Evolutionary conservation across 352 stramenopile species (phyloP).

Genomic region (Phytophthora citricola): DNA sequence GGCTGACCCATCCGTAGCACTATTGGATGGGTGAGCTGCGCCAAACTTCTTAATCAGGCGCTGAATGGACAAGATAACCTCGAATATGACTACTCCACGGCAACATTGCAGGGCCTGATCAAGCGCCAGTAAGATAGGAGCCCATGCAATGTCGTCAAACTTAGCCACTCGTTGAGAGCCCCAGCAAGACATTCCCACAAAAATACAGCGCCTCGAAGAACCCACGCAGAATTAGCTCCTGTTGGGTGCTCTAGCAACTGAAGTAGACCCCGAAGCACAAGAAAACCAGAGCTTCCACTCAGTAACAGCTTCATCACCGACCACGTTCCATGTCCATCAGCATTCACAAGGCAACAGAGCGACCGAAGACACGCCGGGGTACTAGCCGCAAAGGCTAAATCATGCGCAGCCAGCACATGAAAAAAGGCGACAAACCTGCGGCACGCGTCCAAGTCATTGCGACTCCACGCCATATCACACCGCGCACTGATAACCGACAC

Average conservation of each 20-base stretch:
- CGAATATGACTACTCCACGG: conserved; percentile 85
- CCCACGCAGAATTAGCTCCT: conserved; percentile 61
- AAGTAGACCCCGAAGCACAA: conserved; percentile 76
- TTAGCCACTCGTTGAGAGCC: conserved; percentile 78
- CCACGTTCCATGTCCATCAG: conserved; percentile 84
- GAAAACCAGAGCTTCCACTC: conserved; percentile 63
- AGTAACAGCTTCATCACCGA: conserved; percentile 84
- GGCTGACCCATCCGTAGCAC: not conserved
- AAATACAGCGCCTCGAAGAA: conserved; percentile 88
- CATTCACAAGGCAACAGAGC: conserved; percentile 86
- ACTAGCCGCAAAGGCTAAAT: conserved; percentile 65
- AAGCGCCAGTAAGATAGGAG: conserved; percentile 71
- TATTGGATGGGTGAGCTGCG: conserved; percentile 16
- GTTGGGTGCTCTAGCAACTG: conserved; percentile 73
- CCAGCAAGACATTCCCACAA: conserved; percentile 90
- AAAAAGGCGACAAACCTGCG: conserved; percentile 80
- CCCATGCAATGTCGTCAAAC: conserved; percentile 82
- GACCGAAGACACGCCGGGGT: conserved; percentile 71
- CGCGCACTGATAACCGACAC: conserved; percentile 69
- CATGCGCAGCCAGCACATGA: conserved; percentile 68
- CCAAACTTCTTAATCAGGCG: conserved; percentile 91
- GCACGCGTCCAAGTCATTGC: conserved; percentile 77
- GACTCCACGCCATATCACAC: conserved; percentile 76
- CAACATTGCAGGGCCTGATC: conserved; percentile 68
- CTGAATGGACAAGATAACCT: conserved; percentile 88